Conservation (phyloP, 2,329 filamentous ascomycete genomes). For the Aureobasidium mangrovei region DNA sequence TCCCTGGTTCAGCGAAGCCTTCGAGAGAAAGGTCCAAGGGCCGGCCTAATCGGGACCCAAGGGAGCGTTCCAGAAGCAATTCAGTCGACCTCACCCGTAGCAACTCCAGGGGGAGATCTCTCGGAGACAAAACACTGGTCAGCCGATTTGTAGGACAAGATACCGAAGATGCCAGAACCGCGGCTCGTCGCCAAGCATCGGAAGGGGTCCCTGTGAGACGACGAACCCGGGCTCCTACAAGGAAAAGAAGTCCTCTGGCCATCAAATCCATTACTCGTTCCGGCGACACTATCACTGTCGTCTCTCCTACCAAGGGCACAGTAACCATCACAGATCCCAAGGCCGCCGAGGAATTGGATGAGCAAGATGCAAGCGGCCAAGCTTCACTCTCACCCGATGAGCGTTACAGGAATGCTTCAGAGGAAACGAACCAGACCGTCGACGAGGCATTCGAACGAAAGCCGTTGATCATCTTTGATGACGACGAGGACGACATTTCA, state of each 20-base stretch:
- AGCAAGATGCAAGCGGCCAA: background rate
- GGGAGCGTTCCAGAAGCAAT: too few relatives aligned
- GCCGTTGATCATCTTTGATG: background rate
- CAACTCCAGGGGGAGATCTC: too few relatives aligned
- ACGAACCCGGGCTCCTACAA: background rate
- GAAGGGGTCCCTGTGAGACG: too few relatives aligned
- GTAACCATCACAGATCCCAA: background rate
- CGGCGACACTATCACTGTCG: background rate
- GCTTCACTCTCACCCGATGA: background rate
- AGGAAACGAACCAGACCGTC: background rate
- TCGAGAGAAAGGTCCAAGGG: too few relatives aligned
- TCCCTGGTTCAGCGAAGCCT: too few relatives aligned
- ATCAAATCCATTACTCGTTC: constrained; percentile 1
- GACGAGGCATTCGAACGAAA: background rate
- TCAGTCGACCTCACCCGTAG: too few relatives aligned
- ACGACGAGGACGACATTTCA: background rate
- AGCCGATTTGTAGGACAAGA: too few relatives aligned
- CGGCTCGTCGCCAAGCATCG: too few relatives aligned
- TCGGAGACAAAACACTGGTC: too few relatives aligned
- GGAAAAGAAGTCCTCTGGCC: background rate
- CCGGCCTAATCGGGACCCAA: too few relatives aligned
- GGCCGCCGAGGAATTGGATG: background rate
- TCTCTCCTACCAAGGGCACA: constrained; percentile 2
- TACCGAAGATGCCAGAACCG: too few relatives aligned
- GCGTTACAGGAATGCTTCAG: background rate